These are phyloP conservation scores for Sporisorium sorghi DNA, from an alignment of 1,284 basidiomycete species.

Conservation along the genomic window DNA sequence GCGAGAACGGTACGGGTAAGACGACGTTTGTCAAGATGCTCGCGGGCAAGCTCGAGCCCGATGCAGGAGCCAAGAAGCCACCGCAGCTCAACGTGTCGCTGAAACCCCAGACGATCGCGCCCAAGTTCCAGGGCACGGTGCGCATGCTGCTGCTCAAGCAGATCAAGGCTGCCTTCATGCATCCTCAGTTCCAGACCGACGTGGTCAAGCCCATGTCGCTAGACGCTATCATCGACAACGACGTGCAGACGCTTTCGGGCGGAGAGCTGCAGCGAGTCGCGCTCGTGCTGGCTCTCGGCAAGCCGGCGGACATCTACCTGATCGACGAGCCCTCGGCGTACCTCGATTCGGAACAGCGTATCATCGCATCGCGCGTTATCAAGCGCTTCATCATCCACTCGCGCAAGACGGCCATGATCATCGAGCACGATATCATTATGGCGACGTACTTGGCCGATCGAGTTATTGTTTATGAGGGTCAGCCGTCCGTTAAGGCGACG, in stretches of 20 bases:
- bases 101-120: conserved; percentile 69
- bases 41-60: conserved; percentile 67
- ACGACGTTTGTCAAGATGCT: conserved; percentile 70
- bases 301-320: conserved; percentile 68
- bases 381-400: conserved; percentile 70
- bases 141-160: conserved; percentile 69
- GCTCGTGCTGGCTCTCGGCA: conserved; percentile 66
- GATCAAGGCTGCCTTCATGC: conserved; percentile 69
- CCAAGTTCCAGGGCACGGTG: conserved; percentile 69
- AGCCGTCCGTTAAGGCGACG: conserved; percentile 64
- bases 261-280: conserved; percentile 69
- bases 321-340: conserved; percentile 69
- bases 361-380: conserved; percentile 67
- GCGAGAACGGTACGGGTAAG: conserved; percentile 69
- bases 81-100: conserved; percentile 68
- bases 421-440: conserved; percentile 70
- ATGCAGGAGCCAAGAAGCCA: conserved; percentile 61
- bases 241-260: conserved; percentile 68
- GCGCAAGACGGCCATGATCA: conserved; percentile 69
- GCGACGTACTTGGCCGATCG: conserved; percentile 67
- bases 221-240: conserved; percentile 68
- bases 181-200: conserved; percentile 69
- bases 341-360: conserved; percentile 69
- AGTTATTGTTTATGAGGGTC: conserved; percentile 68
- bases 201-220: conserved; percentile 69